Base-by-base conservation (phyloP, 2,329 filamentous ascomycete species). In the Ilyonectria robusta region DNA sequence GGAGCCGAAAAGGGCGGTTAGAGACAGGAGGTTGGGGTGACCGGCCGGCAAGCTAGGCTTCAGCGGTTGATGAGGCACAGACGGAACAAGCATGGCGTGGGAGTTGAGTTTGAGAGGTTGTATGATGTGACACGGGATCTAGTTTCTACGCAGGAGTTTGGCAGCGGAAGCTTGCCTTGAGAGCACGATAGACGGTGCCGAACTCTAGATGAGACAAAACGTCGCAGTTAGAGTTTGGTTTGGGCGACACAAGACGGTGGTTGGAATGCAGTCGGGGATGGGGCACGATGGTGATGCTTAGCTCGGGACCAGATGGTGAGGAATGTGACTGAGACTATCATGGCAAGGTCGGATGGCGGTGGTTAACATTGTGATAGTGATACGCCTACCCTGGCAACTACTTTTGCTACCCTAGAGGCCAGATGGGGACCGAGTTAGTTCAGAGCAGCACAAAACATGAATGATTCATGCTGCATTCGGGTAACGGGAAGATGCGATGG, bases 301-400 rank as follows among this genome's bases (percentile, higher is more conserved):
- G 40, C 56, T 70, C 53, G 55, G 59, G 67, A 66, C 62, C 56
- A 60, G 61, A 50, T 31, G 21, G 55, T 15, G 33, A 73, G 72
- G 72, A 75, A 75, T 75, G 72, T 71, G 72, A 74, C 62, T 59
- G 64, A 69, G 64, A 47, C 69, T 71, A 70, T 73, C 57, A 55
- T 35, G 51, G 26, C 19, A 70, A 57, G 61, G 57, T 61, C 56
- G 56, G 54, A 55, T 42, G 54, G 59, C 54, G 62, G 42, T 50
- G 21, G 47, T 58, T 44, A 42, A 60, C 21, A 19, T 31, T n/a
- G 29, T 29, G 33, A 56, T 29, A 50, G 29, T 29, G 33, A 56
- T 29, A 50, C 21, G 35, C n/a, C 33, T 42, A 37, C 57, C 57
- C 47, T 59, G 33, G 33, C 33, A 50, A 59, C 57, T 59, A 4